Evolutionary conservation across 2,329 filamentous ascomycete species (phyloP), one percentile per base, ranked within the genome.

Genomic region (Ophiosphaerella korrae): DNA sequence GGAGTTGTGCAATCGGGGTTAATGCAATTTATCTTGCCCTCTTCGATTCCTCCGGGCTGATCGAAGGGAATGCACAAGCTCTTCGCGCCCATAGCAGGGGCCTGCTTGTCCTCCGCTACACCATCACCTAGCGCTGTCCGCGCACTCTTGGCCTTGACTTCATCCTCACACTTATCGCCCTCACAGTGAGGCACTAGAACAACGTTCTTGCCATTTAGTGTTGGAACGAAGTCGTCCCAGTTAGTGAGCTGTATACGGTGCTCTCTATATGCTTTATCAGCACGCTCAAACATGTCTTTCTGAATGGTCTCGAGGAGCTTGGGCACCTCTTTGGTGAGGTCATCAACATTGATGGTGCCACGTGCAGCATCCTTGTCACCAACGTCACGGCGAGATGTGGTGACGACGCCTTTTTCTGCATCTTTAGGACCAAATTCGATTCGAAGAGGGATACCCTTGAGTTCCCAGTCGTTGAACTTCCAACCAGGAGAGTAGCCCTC

Each of bases 401-500:
- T 90, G 62, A 97, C 88, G 36, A 92, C 89, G 50, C 88, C 84
- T 72, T 92, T 90, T 58, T 89, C 90, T 11, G 88, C 88, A 71
- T 97, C 94, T 77, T 96, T 96, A 67, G 94, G 93, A 5, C 95
- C 95, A 70, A 96, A 96, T 75, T 99, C 94, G 52, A 99, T 83
- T 52, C 94, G 89, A 33, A 99, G 84, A 40, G 95, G 94, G 36
- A 97, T 89, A 72, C 95, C 94, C 78, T 93, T 95, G 65, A 97
- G 83, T 75, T 99, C 95, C 91, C 92, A 97, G 77, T 99, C 92
- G 77, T 95, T 96, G 82, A 99, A 99, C 77, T 99, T 99, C 87
- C 89, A 97, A 59, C 91, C 92, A 34, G 94, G 92, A 53, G 92
- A 70, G 75, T 97, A 96, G 60, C 89, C 89, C 44, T 97, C 93